A percentile compares a stretch with the other conserved stretches of the same genome.
Conservation (phyloP, 495 filamentous ascomycete genomes). For the Thermochaetoides thermophila region DNA sequence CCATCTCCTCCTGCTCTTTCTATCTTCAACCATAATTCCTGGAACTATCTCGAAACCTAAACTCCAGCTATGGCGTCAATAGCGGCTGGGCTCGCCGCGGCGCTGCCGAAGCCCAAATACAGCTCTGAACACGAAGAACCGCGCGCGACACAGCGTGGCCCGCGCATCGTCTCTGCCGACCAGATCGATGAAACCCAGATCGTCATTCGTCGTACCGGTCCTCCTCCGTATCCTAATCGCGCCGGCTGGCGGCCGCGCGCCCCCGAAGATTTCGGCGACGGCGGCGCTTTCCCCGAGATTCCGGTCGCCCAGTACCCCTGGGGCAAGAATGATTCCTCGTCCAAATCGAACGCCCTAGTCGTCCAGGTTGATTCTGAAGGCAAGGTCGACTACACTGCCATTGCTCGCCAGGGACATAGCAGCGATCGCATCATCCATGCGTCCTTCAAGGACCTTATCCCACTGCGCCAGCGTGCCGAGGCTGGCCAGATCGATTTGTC, state of each 20-base stretch:
- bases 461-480: constrained; percentile 82
- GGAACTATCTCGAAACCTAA: neutral
- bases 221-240: constrained; percentile 74
- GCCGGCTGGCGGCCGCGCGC: constrained; percentile 75
- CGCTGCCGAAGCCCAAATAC: constrained; percentile 82
- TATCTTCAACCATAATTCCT: too few relatives aligned
- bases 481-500: constrained; percentile 87
- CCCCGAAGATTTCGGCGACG: constrained; percentile 87
- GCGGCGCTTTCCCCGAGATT: constrained; percentile 91
- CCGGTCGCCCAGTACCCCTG: constrained; percentile 90
- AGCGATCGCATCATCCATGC: constrained; percentile 78
- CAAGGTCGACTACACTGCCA: constrained; percentile 92
- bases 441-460: constrained; percentile 93
- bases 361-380: constrained; percentile 83
- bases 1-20: constrained; percentile 7
- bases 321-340: constrained; percentile 57
- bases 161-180: constrained; percentile 61
- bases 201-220: constrained; percentile 69
- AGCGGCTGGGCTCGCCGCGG: constrained; percentile 61
- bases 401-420: constrained; percentile 78
- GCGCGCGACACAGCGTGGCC: constrained; percentile 59
- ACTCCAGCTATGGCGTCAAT: constrained; percentile 45
- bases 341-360: constrained; percentile 73
- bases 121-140: constrained; percentile 72
- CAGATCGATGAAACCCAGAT: constrained; percentile 76